Percentiles rank a stretch among this genome's conserved stretches.
Evolutionary conservation across 495 filamentous ascomycete genomes (phyloP).

Genomic region (Xylaria acuta): DNA sequence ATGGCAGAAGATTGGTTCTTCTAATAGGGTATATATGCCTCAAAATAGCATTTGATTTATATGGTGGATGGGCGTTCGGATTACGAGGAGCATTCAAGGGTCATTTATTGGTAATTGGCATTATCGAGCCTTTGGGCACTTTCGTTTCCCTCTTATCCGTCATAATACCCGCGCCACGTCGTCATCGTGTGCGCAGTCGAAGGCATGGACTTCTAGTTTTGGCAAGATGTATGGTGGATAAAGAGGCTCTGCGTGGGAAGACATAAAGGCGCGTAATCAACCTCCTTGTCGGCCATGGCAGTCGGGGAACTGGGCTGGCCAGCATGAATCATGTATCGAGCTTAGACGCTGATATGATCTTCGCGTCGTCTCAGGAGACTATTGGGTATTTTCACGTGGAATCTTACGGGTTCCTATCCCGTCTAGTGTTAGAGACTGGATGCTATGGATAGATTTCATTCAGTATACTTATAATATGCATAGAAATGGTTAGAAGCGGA

Average conservation of each 20-base stretch:
- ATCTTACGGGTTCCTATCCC: not conserved
- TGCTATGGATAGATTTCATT: conserved; percentile 5
- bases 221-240: not conserved
- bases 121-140: not conserved
- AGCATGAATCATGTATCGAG: not conserved
- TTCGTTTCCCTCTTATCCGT: not conserved
- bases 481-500: not conserved
- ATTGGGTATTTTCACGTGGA: not conserved
- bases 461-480: not conserved
- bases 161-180: not conserved
- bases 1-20: conserved; percentile 44
- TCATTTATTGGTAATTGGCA: conserved; percentile 4
- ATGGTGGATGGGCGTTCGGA: conserved; percentile 13
- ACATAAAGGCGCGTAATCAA: not conserved
- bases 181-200: conserved; percentile 1
- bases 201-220: not conserved
- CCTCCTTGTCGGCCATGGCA: not conserved
- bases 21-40: conserved; percentile 27
- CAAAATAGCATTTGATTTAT: conserved; percentile 8
- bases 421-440: not conserved
- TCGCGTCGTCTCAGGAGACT: not conserved
- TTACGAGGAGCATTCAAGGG: conserved; percentile 7
- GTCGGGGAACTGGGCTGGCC: not conserved
- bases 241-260: not conserved
- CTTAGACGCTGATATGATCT: not conserved